phyloP scores from a whole-genome alignment of 371 early-diverging fungal species.

The Syncephalastrum racemosum region DNA sequence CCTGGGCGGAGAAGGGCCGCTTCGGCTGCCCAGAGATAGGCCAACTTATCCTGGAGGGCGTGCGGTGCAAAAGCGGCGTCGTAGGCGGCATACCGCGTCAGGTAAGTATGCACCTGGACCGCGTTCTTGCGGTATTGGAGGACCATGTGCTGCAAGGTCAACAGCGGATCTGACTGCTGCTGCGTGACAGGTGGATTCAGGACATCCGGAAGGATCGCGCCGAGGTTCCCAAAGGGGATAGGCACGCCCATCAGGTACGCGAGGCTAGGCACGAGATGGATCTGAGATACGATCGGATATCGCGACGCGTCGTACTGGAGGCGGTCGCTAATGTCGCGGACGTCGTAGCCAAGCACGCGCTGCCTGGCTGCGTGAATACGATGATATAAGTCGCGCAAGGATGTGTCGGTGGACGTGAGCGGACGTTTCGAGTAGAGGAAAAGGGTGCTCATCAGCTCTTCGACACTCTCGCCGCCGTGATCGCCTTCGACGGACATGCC shows the following conservation, averaged over 20 bases:
- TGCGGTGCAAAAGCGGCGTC: constrained; percentile 32
- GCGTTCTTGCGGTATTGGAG: constrained; percentile 73
- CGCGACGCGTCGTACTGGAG: constrained; percentile 24
- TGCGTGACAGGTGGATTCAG: constrained; percentile 22
- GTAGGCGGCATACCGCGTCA: constrained; percentile 48
- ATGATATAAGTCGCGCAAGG: constrained; percentile 10
- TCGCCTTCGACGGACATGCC: constrained; percentile 99
- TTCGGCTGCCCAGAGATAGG: constrained; percentile 27
- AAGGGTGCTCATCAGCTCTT: constrained; percentile 85
- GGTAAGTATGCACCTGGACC: constrained; percentile 75
- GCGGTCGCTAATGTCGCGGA: constrained; percentile 14
- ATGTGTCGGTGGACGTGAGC: constrained; percentile 19
- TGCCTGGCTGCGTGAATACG: constrained; percentile 29
- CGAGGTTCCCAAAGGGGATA: constrained; percentile 85
- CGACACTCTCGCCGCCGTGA: constrained; percentile 95
- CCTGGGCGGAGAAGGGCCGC: background rate
- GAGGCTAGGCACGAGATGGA: constrained; percentile 83
- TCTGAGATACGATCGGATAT: constrained; percentile 67
- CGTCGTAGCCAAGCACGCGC: constrained; percentile 23
- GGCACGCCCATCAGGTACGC: constrained; percentile 71
- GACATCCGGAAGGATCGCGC: constrained; percentile 77
- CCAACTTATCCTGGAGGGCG: constrained; percentile 18
- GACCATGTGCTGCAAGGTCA: constrained; percentile 48
- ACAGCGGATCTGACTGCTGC: constrained; percentile 21
- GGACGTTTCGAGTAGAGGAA: constrained; percentile 71